A percentile compares a stretch with the other conserved stretches of the same genome.
These are phyloP conservation scores for Tephrocybe sp. DNA, from an alignment of 768 basidiomycete genomes.

Conservation along the genomic window DNA sequence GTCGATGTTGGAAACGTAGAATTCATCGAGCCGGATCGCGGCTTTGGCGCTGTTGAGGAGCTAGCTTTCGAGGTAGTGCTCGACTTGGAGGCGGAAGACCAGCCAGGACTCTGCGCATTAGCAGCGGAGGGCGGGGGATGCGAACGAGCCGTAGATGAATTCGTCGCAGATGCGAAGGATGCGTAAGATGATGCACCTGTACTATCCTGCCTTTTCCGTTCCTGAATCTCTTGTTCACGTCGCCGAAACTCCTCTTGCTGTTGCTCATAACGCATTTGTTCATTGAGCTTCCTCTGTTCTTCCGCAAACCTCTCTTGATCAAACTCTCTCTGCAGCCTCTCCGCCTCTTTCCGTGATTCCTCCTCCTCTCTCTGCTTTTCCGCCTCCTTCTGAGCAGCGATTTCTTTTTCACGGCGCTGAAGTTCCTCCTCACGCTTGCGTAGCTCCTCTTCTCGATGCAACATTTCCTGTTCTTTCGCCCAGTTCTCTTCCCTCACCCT, in stretches of 20 bases:
- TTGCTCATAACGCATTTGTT: slow-evolving; percentile 26
- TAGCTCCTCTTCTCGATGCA: slow-evolving; percentile 34
- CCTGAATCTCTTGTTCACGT: slow-evolving; percentile 44
- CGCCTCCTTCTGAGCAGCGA: slow-evolving; percentile 24
- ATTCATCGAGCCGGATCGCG: slow-evolving; percentile 31
- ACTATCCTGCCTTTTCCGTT: slow-evolving; percentile 45
- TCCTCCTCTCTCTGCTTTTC: slow-evolving; percentile 28
- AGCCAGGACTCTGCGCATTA: slow-evolving; percentile 24
- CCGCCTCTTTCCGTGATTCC: slow-evolving; percentile 20
- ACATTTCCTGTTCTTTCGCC: slow-evolving; percentile 28
- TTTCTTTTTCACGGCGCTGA: slow-evolving; percentile 21
- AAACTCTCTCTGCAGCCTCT: slow-evolving; percentile 20
- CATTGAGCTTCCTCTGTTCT: slow-evolving; percentile 22
- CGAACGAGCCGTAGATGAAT: slow-evolving; percentile 8
- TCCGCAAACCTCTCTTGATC: slow-evolving; percentile 19
- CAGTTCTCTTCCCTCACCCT: slow-evolving; percentile 26
- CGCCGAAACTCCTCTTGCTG: slow-evolving; percentile 41
- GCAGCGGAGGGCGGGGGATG: slow-evolving; percentile 10
- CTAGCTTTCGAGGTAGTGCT: slow-evolving; percentile 17
- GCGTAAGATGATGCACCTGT: slow-evolving; percentile 29
- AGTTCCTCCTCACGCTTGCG: slow-evolving; percentile 30
- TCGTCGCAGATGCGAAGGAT: slow-evolving; percentile 19
- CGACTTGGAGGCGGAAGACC: slow-evolving; percentile 28
- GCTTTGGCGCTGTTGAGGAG: slow-evolving; percentile 26
- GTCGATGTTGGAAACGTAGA: slow-evolving; percentile 24